Base-by-base conservation (phyloP, 2,329 filamentous ascomycete genomes). In the Neonectria coccinea region DNA sequence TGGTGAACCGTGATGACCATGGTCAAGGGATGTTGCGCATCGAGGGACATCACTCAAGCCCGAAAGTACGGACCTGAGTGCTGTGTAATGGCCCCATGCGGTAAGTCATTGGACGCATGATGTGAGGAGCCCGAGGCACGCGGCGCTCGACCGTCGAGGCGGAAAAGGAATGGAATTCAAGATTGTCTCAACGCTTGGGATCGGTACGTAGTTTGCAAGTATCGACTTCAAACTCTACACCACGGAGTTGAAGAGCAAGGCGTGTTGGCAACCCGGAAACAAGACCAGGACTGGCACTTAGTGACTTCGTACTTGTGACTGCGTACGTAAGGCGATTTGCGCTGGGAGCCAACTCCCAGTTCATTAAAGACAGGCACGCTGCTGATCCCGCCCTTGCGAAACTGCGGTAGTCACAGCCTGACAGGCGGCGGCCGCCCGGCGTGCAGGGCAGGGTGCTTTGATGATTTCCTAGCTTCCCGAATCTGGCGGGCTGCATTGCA, bases 401-500 rank as follows among this genome's bases (percentile, higher is more conserved):
- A 55, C 29, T 44, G 45, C 39, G 56, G 62, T 47, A 31, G 56
- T 47, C 25, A 50, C 52, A 63, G 45, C 25, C 48, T 53, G 53
- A 50, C 52, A 42, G 39, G 20, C 42, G 61, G 65, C 65, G 65
- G 61, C 65, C 65, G 65, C 47, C 47, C 47, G 18, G 47, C 14
- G n/a, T 12, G 22, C 22, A 22, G 22, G 22, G 45, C 20, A 54
- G 51, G 55, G 51, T 52, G 50, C 54, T 51, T 56, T 54, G 54
- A 55, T 64, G 56, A 59, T 66, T 66, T 59, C 63, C 45, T 42
- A 54, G 56, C 39, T 55, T 72, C 56, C 71, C 71, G 54, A 69
- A 70, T 74, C 63, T 71, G 64, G 71, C 61, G 61, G 57, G 61
- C 62, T 74, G 71, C 71, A 73, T 70, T 55, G 56, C 56, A 64